Percentiles rank a stretch among this genome's conserved stretches.
Conservation (phyloP, 2,329 filamentous ascomycete species). For the Sporothrix brunneoviolacea region DNA sequence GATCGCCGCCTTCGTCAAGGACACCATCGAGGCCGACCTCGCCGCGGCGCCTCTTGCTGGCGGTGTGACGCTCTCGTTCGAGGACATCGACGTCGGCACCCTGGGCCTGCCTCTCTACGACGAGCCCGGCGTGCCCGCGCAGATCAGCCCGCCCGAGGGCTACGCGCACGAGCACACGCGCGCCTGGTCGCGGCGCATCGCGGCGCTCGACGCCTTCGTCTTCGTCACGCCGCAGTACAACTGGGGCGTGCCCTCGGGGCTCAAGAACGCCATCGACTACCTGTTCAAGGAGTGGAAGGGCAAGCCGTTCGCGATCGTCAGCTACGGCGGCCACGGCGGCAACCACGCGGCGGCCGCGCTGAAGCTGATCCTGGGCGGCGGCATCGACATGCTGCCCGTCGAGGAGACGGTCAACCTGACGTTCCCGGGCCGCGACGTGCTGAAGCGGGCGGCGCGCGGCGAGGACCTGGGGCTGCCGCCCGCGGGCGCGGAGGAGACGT, state of each 20-base stretch:
- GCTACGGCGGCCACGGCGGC: slow-evolving; percentile 38
- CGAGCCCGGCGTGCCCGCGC: slow-evolving; percentile 27
- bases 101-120: slow-evolving; percentile 31
- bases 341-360: slow-evolving; percentile 22
- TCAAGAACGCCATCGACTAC: slow-evolving; percentile 49
- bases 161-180: slow-evolving; percentile 30
- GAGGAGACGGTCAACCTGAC: slow-evolving; percentile 20
- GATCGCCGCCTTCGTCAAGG: slow-evolving; percentile 19
- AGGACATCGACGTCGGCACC: slow-evolving; percentile 25
- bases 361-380: slow-evolving; percentile 21
- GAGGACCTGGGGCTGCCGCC: slow-evolving; percentile 15
- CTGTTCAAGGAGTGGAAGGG: slow-evolving; percentile 43
- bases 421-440: slow-evolving; percentile 18
- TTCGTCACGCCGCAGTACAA: slow-evolving; percentile 37
- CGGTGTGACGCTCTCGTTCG: slow-evolving; percentile 12
- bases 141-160: slow-evolving; percentile 23
- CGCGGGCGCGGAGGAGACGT: not conserved
- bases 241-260: slow-evolving; percentile 38
- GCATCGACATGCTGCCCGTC: slow-evolving; percentile 20
- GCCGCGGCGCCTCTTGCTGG: not conserved
- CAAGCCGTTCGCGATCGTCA: slow-evolving; percentile 41
- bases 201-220: slow-evolving; percentile 27
- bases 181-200: slow-evolving; percentile 28
- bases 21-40: slow-evolving; percentile 17
- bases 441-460: slow-evolving; percentile 12